Evolutionary conservation across 495 filamentous ascomycete genomes (phyloP), one percentile per base, ranked within the genome.

Genomic region (Astrothelium macrocarpum): DNA sequence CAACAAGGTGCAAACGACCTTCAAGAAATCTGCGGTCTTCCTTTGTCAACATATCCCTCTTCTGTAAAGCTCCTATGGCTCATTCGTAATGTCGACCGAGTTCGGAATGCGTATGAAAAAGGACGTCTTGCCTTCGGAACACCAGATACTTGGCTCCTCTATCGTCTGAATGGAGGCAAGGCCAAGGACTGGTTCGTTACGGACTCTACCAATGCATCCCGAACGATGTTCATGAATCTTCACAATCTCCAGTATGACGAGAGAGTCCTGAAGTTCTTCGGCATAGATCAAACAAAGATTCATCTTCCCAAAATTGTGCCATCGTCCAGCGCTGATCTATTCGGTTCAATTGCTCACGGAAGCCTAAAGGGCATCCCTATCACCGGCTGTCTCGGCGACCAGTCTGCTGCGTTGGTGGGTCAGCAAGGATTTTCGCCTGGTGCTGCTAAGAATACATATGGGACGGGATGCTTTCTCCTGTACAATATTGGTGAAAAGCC

Each of bases 181-280:
- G 75, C 83, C 60, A 84, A 84, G 42, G 79, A 81, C 46, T 71
- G 87, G 43, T 83, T 89, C 66, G 88, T 96, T 56, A 95, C 91
- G 3, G 91, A 96, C 74, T 84, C 87, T n/a, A 94, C 90, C 58
- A 96, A 96, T 73, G 91, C 91, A 28, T 94, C 90, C 18, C 78
- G 91, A 65, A 96, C 91, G 62, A 95, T 95, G 91, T 95, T 96
- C 73, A 91, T 94, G 85, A 94, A 96, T 75, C 79, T 96, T 32
- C 82, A 87, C 66, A 93, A 86, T 5, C 78, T 93, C 26, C 76
- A 93, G 70, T 96, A 96, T 71, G 90, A 95, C 71, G 84, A 93
- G 60, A 82, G 78, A 46, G 79, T 95, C 2, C 78, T 96, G 53
- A 76, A 84, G 20, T 96, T 94, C 78, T 96, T 96, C 74, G 83